Evolutionary conservation across 2,329 filamentous ascomycete species (phyloP).

Genomic region (Xylariales sp.): DNA sequence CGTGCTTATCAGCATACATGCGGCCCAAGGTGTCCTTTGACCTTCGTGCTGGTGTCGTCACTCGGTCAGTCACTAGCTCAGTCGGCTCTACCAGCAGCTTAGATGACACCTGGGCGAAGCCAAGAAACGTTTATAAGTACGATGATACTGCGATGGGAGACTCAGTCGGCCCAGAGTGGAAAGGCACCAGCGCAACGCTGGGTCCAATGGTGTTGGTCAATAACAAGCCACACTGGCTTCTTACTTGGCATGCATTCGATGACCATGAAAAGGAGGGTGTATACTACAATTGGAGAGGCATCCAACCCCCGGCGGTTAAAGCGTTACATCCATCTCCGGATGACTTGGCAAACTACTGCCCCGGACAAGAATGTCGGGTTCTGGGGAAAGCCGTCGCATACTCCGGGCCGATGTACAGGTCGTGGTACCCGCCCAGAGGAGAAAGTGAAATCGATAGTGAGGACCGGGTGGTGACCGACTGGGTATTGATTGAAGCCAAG

Average conservation of each 20-base stretch:
- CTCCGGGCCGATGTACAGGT: constrained; percentile 10
- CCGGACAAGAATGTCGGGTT: background rate
- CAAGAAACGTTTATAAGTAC: constrained; percentile 8
- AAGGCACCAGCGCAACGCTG: constrained; percentile 8
- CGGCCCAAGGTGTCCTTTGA: background rate
- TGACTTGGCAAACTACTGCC: constrained; percentile 6
- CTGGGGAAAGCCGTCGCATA: constrained; percentile 6
- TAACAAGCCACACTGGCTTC: constrained; percentile 7
- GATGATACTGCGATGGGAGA: constrained; percentile 9
- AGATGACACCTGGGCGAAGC: constrained; percentile 6
- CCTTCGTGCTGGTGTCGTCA: background rate
- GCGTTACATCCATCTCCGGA: constrained; percentile 9
- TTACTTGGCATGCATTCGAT: constrained; percentile 13
- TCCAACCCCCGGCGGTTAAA: constrained; percentile 4
- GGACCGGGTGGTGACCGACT: constrained; percentile 8
- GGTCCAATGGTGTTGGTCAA: constrained; percentile 10
- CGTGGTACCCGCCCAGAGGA: constrained; percentile 4
- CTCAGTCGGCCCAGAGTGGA: constrained; percentile 7
- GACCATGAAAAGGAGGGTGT: constrained; percentile 8
- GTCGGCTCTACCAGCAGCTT: no score
- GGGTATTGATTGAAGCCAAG: constrained; percentile 9
- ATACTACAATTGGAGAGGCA: constrained; percentile 3
- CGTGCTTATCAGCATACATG: background rate
- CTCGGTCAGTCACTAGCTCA: background rate
- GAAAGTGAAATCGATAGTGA: background rate